Evolutionary conservation across 140 eudicot genomes (phyloP).

Genomic region (Stevia rebaudiana): DNA sequence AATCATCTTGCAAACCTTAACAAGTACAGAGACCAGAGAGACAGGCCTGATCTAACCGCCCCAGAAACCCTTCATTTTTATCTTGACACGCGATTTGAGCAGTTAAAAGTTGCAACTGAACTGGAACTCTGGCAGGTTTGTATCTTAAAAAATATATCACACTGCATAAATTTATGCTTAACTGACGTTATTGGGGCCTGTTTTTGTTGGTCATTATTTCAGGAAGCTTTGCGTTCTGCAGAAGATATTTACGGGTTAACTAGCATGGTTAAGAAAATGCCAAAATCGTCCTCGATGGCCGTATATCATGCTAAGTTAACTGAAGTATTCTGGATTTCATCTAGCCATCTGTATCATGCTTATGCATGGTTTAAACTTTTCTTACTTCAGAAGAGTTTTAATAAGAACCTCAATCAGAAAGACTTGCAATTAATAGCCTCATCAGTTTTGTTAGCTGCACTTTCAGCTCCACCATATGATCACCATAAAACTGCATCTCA

Average conservation of each 20-base stretch:
- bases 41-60: slow-evolving; percentile 80
- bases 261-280: slow-evolving; percentile 84
- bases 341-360: slow-evolving; percentile 84
- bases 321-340: slow-evolving; percentile 86
- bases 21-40: slow-evolving; percentile 86
- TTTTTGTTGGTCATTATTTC: slow-evolving; percentile 2
- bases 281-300: slow-evolving; percentile 78
- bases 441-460: slow-evolving; percentile 88
- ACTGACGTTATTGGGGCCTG: background rate
- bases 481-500: slow-evolving; percentile 52
- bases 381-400: slow-evolving; percentile 73
- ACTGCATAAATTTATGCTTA: background rate
- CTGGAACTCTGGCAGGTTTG: slow-evolving; percentile 96
- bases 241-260: slow-evolving; percentile 87
- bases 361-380: slow-evolving; percentile 93
- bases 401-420: slow-evolving; percentile 77
- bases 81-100: slow-evolving; percentile 89
- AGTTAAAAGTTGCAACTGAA: slow-evolving; percentile 86
- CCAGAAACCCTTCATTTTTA: slow-evolving; percentile 83
- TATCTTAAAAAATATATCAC: no score
- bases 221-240: slow-evolving; percentile 96
- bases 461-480: slow-evolving; percentile 76
- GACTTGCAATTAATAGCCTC: slow-evolving; percentile 92
- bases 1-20: slow-evolving; percentile 90
- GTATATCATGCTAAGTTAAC: slow-evolving; percentile 83